Conservation (phyloP, 805 yeast genomes). For the Kodamaea fukazawae region DNA sequence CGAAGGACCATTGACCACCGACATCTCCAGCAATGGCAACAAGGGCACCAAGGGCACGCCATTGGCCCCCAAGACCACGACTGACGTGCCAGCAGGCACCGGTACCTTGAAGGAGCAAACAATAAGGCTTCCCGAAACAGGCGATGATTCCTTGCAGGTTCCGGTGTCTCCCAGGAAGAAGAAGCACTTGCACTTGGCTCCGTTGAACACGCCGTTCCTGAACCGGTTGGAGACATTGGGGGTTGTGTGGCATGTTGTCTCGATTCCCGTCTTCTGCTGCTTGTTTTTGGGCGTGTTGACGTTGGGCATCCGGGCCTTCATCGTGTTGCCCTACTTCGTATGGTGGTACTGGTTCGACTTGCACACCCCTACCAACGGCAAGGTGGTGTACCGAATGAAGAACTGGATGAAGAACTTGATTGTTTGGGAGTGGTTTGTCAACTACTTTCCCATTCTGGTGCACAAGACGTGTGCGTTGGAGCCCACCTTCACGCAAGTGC, state of each 20-base stretch:
- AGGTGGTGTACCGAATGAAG: slow-evolving; percentile 56
- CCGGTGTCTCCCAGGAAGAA: neutral
- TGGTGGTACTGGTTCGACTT: slow-evolving; percentile 56
- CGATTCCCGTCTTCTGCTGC: slow-evolving; percentile 58
- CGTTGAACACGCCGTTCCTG: slow-evolving; percentile 51
- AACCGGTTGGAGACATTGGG: slow-evolving; percentile 66
- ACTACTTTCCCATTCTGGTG: slow-evolving; percentile 75
- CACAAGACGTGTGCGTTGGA: slow-evolving; percentile 65
- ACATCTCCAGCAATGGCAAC: too few relatives aligned
- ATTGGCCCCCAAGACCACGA: too few relatives aligned
- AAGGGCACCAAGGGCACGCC: too few relatives aligned
- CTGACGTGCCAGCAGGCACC: too few relatives aligned
- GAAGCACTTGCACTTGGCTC: slow-evolving; percentile 43
- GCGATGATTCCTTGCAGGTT: too few relatives aligned
- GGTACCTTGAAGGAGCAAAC: too few relatives aligned
- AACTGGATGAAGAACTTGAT: slow-evolving; percentile 52
- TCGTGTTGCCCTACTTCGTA: slow-evolving; percentile 58
- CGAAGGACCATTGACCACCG: too few relatives aligned
- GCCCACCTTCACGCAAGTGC: slow-evolving; percentile 61
- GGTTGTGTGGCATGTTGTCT: slow-evolving; percentile 69
- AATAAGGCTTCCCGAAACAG: too few relatives aligned
- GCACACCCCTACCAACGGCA: slow-evolving; percentile 74
- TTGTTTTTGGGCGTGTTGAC: slow-evolving; percentile 50
- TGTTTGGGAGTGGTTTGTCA: slow-evolving; percentile 69
- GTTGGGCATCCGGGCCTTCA: slow-evolving; percentile 60